Conservation (phyloP, 1,284 basidiomycete genomes). For the Mycosarcoma mackinlayi region DNA sequence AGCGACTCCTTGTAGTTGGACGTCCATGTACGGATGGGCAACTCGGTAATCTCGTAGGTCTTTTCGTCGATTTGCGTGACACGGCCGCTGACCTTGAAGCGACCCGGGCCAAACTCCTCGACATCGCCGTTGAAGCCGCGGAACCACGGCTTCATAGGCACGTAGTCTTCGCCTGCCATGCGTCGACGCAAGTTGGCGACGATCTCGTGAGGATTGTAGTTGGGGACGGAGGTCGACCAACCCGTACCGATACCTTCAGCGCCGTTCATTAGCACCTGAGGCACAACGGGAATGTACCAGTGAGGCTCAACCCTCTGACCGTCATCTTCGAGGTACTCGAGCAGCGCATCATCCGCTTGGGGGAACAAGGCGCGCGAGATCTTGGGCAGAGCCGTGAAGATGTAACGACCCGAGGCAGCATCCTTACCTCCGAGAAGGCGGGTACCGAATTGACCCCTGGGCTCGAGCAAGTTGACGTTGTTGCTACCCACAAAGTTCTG, state of each 20-base stretch:
- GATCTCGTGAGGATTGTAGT: slow-evolving; percentile 91
- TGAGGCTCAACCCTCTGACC: slow-evolving; percentile 90
- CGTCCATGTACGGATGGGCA: slow-evolving; percentile 97
- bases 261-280: slow-evolving; percentile 91
- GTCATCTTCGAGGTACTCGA: slow-evolving; percentile 88
- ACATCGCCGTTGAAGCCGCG: slow-evolving; percentile 89
- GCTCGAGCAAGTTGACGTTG: slow-evolving; percentile 89
- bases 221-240: slow-evolving; percentile 94
- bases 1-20: slow-evolving; percentile 89
- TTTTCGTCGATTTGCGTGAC: slow-evolving; percentile 83
- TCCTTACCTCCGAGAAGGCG: slow-evolving; percentile 70
- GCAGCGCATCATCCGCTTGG: slow-evolving; percentile 83
- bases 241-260: slow-evolving; percentile 98
- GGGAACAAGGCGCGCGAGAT: slow-evolving; percentile 86
- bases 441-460: slow-evolving; percentile 97
- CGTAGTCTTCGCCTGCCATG: slow-evolving; percentile 86
- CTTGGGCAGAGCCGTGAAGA: slow-evolving; percentile 84
- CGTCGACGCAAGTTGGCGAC: slow-evolving; percentile 86
- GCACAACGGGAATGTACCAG: slow-evolving; percentile 91
- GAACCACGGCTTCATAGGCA: slow-evolving; percentile 95
- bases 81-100: slow-evolving; percentile 85
- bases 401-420: slow-evolving; percentile 95
- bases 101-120: slow-evolving; percentile 82
- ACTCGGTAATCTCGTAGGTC: slow-evolving; percentile 92
- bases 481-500: slow-evolving; percentile 96